Evolutionary conservation across 73 alveolate genomes (phyloP).

Genomic region (Effrenium voratum): DNA sequence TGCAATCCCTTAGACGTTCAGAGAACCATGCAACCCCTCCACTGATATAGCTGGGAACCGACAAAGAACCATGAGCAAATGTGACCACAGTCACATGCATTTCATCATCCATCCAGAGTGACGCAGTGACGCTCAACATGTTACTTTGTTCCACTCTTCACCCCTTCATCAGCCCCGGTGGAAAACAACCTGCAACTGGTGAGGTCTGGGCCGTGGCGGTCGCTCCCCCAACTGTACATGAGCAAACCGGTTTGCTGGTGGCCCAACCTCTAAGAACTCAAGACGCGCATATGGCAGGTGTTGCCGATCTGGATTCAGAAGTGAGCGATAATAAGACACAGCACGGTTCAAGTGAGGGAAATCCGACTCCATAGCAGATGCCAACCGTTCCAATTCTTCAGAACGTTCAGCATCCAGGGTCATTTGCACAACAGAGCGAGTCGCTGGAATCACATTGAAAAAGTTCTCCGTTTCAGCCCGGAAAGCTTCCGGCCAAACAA

Average conservation of each 20-base stretch:
- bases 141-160: background rate
- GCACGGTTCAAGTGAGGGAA: background rate
- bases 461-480: background rate
- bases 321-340: background rate
- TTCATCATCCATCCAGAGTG: background rate
- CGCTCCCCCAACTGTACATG: slow-evolving; percentile 7
- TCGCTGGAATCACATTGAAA: background rate
- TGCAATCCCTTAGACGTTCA: no score
- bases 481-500: background rate
- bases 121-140: background rate
- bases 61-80: no score
- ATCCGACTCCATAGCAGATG: background rate
- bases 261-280: slow-evolving; percentile 2
- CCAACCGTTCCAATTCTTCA: background rate
- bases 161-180: background rate
- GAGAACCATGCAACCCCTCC: no score
- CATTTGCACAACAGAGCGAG: background rate
- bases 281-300: background rate
- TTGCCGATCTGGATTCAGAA: background rate
- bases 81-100: no score
- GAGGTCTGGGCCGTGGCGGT: slow-evolving; percentile 28
- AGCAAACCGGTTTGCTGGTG: background rate
- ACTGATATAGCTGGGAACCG: no score
- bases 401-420: background rate
- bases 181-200: background rate